These are phyloP conservation scores for Capsella bursapastoris DNA, from an alignment of 345 rosid genomes.

Conservation along the genomic window DNA sequence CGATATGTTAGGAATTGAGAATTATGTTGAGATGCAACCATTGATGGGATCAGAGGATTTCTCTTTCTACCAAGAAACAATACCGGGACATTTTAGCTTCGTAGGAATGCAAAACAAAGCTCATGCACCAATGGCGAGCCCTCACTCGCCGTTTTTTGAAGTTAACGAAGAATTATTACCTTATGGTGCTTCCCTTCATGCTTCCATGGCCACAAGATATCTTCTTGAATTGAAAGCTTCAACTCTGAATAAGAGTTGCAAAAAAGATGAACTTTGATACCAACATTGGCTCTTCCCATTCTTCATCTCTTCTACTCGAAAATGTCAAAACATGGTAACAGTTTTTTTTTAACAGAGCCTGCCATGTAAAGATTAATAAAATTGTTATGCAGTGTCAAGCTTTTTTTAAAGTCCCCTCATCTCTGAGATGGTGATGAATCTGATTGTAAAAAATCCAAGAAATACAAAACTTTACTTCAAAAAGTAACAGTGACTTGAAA, in stretches of 20 bases:
- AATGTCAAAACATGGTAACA: constrained; percentile 31
- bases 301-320: constrained; percentile 24
- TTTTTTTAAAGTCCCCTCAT: not conserved
- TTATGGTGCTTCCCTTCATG: constrained; percentile 91
- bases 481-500: not conserved
- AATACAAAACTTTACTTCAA: constrained; percentile 6
- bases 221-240: constrained; percentile 54
- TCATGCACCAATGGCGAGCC: constrained; percentile 42
- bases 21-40: constrained; percentile 62
- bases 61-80: constrained; percentile 73
- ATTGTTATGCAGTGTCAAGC: constrained; percentile 20
- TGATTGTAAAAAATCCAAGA: constrained; percentile 8
- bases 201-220: constrained; percentile 71
- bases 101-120: constrained; percentile 69
- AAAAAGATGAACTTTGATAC: constrained; percentile 65
- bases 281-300: constrained; percentile 6
- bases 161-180: constrained; percentile 79
- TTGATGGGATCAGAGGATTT: constrained; percentile 94
- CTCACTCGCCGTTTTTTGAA: constrained; percentile 65
- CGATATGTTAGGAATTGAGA: constrained; percentile 65
- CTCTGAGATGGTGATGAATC: constrained; percentile 8
- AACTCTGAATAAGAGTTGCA: constrained; percentile 35
- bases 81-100: constrained; percentile 76
- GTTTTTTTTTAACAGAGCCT: constrained; percentile 26
- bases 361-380: constrained; percentile 44